Evolutionary conservation across 805 yeast genomes (phyloP).

Genomic region (Candida anglica): DNA sequence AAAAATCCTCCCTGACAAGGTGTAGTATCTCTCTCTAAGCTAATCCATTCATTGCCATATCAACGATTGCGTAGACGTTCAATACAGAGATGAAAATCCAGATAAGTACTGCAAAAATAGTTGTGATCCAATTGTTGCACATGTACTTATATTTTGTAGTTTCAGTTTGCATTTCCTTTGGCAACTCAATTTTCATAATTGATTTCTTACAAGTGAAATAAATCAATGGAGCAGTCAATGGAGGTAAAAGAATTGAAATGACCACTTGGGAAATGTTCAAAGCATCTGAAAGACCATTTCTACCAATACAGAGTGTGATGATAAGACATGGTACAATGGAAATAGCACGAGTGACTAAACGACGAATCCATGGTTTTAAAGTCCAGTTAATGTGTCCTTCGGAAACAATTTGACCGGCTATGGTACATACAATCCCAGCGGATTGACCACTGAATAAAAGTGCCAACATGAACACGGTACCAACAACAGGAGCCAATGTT

Average conservation of each 20-base stretch:
- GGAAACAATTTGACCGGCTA: constrained; percentile 88
- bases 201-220: constrained; percentile 70
- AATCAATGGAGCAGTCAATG: constrained; percentile 79
- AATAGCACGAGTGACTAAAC: constrained; percentile 72
- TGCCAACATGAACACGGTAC: constrained; percentile 81
- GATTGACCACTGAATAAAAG: constrained; percentile 81
- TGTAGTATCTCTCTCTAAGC: too few relatives aligned
- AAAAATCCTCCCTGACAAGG: too few relatives aligned
- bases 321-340: constrained; percentile 79
- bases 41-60: constrained; percentile 38
- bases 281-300: constrained; percentile 65
- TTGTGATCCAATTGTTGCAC: constrained; percentile 60
- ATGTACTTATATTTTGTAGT: constrained; percentile 40
- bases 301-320: constrained; percentile 69
- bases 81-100: constrained; percentile 73
- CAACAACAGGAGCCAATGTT: constrained; percentile 70
- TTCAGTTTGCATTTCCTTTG: constrained; percentile 8
- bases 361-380: constrained; percentile 72
- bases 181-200: constrained; percentile 59
- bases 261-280: constrained; percentile 86
- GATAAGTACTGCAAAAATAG: constrained; percentile 47
- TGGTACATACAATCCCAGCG: constrained; percentile 90
- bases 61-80: constrained; percentile 58
- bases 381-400: constrained; percentile 90
- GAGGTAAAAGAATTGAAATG: constrained; percentile 76